These are phyloP conservation scores for Diophrys sp. DNA, from an alignment of 73 alveolate species.

Conservation along the genomic window DNA sequence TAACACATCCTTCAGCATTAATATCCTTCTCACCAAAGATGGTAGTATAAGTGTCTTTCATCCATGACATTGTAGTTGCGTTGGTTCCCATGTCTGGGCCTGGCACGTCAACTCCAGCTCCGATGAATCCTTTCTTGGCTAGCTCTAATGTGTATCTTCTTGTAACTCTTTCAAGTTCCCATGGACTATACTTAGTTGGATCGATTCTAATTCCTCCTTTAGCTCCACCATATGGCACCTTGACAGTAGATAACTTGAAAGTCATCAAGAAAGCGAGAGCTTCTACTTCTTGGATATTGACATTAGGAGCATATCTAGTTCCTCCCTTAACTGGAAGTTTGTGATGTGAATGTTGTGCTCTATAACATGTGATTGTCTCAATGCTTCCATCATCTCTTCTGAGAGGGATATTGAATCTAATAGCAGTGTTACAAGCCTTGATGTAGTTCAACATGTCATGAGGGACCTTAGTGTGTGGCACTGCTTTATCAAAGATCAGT, in stretches of 20 bases:
- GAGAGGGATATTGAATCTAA: constrained; percentile 69
- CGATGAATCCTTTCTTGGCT: constrained; percentile 75
- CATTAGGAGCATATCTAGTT: constrained; percentile 62
- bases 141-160: constrained; percentile 80
- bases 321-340: constrained; percentile 82
- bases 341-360: constrained; percentile 77
- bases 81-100: constrained; percentile 93
- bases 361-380: constrained; percentile 59
- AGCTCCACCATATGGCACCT: constrained; percentile 83
- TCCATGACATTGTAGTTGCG: constrained; percentile 86
- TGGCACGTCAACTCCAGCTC: constrained; percentile 75
- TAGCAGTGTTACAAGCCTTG: constrained; percentile 55
- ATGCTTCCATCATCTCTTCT: constrained; percentile 65
- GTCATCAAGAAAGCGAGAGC: constrained; percentile 75
- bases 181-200: constrained; percentile 56
- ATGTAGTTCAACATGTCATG: constrained; percentile 40
- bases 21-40: constrained; percentile 59
- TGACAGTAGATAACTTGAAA: constrained; percentile 62
- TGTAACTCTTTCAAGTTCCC: constrained; percentile 72
- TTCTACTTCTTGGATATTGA: constrained; percentile 64
- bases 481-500: constrained; percentile 61
- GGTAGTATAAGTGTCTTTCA: constrained; percentile 75
- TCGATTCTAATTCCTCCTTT: constrained; percentile 78
- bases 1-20: constrained; percentile 74
- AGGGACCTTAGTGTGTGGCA: constrained; percentile 39